phyloP scores from a whole-genome alignment of 2,329 filamentous ascomycete genomes.

The Fusarium sp. region DNA sequence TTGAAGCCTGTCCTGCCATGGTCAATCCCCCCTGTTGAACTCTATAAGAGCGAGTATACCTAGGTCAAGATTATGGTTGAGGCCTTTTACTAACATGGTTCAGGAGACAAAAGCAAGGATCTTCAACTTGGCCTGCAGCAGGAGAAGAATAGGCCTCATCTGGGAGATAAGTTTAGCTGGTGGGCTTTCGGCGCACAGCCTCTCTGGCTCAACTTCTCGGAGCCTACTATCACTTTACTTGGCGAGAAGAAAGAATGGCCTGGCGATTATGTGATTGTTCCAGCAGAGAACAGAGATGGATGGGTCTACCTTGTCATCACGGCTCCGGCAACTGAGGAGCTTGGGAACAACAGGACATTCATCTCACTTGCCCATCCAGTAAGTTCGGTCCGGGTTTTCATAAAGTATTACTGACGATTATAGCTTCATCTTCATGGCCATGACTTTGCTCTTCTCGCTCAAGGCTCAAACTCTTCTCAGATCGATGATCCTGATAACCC shows the following conservation, averaged over 20 bases:
- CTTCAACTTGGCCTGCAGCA: neutral
- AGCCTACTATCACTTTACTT: constrained; percentile 9
- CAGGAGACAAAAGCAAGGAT: neutral
- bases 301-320: constrained; percentile 29
- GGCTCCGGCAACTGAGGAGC: neutral
- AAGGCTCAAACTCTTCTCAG: neutral
- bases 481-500: neutral
- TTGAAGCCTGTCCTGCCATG: neutral
- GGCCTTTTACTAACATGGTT: neutral
- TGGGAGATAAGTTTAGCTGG: neutral
- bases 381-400: neutral
- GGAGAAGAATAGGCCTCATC: neutral
- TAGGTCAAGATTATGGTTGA: too few species aligned
- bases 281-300: neutral
- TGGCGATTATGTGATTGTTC: neutral
- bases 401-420: neutral
- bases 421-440: constrained; percentile 19
- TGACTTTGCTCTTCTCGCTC: constrained; percentile 18
- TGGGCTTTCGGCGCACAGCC: constrained; percentile 15
- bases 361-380: constrained; percentile 10
- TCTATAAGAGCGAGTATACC: neutral
- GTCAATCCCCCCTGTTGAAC: neutral
- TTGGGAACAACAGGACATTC: neutral
- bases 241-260: neutral
- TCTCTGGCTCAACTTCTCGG: constrained; percentile 23